Percentiles rank a stretch among this genome's conserved stretches.
These are phyloP conservation scores for Kluyveromyces lactis DNA, from an alignment of 805 yeast species.

Conservation along the genomic window DNA sequence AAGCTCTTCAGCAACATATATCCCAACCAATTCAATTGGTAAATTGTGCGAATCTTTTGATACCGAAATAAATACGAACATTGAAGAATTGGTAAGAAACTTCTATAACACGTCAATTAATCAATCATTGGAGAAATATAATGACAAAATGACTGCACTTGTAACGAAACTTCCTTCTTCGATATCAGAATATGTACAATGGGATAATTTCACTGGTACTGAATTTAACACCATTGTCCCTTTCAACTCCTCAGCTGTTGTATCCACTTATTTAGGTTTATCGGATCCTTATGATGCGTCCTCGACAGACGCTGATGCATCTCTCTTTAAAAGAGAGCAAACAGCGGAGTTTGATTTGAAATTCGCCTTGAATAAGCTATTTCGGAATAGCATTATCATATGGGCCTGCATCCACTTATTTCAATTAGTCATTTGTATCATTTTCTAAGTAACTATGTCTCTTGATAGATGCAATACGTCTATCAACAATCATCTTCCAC, in stretches of 20 bases:
- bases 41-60: too few species aligned
- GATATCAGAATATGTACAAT: neutral
- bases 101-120: neutral
- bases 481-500: constrained; percentile 1
- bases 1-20: too few species aligned
- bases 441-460: neutral
- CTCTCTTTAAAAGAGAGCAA: neutral
- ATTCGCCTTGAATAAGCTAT: neutral
- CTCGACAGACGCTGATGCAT: neutral
- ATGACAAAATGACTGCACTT: neutral
- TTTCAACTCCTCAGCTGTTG: neutral
- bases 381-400: neutral
- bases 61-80: too few species aligned
- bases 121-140: neutral
- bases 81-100: too few species aligned
- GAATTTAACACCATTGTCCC: neutral
- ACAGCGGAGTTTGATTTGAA: neutral
- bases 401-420: neutral
- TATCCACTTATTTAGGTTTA: neutral
- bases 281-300: neutral
- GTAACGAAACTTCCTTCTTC: neutral
- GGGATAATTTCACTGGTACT: neutral
- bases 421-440: neutral
- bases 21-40: too few species aligned
- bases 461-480: too few species aligned